phyloP scores from a whole-genome alignment of 257 asterid genomes.

The Cynanchum wilfordii region DNA sequence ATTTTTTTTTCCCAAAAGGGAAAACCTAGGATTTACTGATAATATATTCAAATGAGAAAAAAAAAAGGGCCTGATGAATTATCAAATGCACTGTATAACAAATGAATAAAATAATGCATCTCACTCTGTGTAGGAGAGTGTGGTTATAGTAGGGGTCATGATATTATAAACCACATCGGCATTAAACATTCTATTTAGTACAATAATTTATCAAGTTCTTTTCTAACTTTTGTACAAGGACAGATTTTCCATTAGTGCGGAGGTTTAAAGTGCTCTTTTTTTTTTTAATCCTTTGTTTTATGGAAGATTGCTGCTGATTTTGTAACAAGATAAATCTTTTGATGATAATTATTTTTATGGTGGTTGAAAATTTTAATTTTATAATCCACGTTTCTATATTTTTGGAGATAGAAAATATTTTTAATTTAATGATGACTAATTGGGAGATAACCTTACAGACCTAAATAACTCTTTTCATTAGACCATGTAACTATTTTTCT shows the following conservation, averaged over 20 bases:
- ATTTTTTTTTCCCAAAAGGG: not conserved
- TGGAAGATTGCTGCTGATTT: not conserved
- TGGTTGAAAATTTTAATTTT: not conserved
- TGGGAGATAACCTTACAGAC: not conserved
- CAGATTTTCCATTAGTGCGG: not conserved
- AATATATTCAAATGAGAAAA: not conserved
- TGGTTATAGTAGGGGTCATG: not conserved
- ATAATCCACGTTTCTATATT: not conserved
- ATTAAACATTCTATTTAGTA: not conserved
- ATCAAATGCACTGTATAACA: not conserved
- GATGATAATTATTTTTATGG: not conserved
- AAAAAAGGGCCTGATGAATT: not conserved
- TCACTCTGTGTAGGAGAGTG: not conserved
- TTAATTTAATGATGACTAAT: not conserved
- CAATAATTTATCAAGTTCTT: not conserved
- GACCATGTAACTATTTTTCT: not conserved
- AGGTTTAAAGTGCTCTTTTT: not conserved
- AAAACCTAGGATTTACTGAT: not conserved
- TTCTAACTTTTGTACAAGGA: not conserved
- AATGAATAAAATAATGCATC: not conserved
- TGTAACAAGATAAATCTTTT: no score
- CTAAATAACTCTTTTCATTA: not conserved
- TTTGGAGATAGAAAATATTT: not conserved
- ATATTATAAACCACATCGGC: not conserved
- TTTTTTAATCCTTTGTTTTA: not conserved